Conservation (phyloP, 257 asterid genomes). For the Nicotiana tomentosiformis region DNA sequence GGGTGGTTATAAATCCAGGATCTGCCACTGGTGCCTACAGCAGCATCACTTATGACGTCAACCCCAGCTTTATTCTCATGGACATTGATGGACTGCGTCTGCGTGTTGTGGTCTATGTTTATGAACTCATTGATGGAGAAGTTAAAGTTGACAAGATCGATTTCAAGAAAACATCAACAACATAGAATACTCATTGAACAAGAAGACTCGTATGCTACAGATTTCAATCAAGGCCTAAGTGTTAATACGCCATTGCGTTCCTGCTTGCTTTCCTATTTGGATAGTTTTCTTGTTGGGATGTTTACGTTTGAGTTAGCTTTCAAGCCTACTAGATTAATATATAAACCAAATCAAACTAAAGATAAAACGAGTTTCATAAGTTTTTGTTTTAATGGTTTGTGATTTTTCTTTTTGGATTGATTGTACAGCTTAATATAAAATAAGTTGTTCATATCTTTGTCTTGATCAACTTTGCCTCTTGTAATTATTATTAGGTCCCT, state of each 20-base stretch:
- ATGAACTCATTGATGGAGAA: slow-evolving; percentile 93
- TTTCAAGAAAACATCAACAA: slow-evolving; percentile 63
- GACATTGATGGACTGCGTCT: slow-evolving; percentile 88
- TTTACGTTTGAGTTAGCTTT: too few species aligned
- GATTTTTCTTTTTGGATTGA: too few species aligned
- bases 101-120: slow-evolving; percentile 92
- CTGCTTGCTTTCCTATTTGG: not conserved
- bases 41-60: slow-evolving; percentile 90
- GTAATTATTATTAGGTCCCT: too few species aligned
- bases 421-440: too few species aligned
- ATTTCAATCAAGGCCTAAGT: not conserved
- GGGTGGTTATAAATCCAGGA: slow-evolving; percentile 94
- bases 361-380: too few species aligned
- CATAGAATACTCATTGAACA: slow-evolving; percentile 17
- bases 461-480: too few species aligned
- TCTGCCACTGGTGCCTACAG: slow-evolving; percentile 97
- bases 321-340: too few species aligned
- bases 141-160: slow-evolving; percentile 96
- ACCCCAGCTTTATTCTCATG: slow-evolving; percentile 97
- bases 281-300: too few species aligned
- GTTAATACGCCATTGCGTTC: not conserved
- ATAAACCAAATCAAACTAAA: too few species aligned
- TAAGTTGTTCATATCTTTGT: too few species aligned
- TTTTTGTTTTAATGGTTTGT: too few species aligned
- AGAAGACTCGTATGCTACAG: not conserved